Percentiles rank a stretch among this genome's conserved stretches.
These are phyloP conservation scores for Omphalotus guepiniiformis DNA, from an alignment of 768 basidiomycete species.

Conservation along the genomic window DNA sequence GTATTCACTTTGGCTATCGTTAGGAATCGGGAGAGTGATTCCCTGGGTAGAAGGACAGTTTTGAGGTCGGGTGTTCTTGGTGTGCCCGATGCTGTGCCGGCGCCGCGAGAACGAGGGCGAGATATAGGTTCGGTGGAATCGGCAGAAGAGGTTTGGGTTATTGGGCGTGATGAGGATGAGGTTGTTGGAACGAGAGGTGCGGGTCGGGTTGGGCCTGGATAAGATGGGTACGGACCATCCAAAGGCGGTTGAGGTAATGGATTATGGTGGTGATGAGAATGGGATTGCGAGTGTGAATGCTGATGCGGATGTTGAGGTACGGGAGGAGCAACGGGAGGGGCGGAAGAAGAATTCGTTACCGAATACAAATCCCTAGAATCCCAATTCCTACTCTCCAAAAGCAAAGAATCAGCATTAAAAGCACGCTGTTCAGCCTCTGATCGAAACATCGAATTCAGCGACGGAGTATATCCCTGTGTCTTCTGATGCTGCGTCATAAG, in stretches of 20 bases:
- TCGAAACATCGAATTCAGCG: slow-evolving; percentile 70
- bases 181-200: no score
- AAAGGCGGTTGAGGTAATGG: slow-evolving; percentile 17
- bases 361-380: no score
- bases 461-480: slow-evolving; percentile 74
- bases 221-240: slow-evolving; percentile 15
- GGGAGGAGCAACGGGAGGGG: no score
- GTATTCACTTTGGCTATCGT: slow-evolving; percentile 79
- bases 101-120: slow-evolving; percentile 10
- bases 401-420: slow-evolving; percentile 36
- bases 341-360: no score
- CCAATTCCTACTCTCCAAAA: no score
- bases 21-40: slow-evolving; percentile 72
- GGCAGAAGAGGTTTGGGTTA: slow-evolving; percentile 22
- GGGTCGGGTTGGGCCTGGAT: slow-evolving; percentile 26
- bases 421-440: slow-evolving; percentile 30
- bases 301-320: no score
- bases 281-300: slow-evolving; percentile 24
- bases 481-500: slow-evolving; percentile 81
- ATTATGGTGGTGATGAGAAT: slow-evolving; percentile 15
- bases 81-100: slow-evolving; percentile 15
- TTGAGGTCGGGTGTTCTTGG: slow-evolving; percentile 42
- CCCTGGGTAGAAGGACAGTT: slow-evolving; percentile 63
- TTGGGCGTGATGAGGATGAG: slow-evolving; percentile 19
- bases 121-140: slow-evolving; percentile 14